Conservation (phyloP, 2,329 filamentous ascomycete genomes). For the Penicillium sp. region DNA sequence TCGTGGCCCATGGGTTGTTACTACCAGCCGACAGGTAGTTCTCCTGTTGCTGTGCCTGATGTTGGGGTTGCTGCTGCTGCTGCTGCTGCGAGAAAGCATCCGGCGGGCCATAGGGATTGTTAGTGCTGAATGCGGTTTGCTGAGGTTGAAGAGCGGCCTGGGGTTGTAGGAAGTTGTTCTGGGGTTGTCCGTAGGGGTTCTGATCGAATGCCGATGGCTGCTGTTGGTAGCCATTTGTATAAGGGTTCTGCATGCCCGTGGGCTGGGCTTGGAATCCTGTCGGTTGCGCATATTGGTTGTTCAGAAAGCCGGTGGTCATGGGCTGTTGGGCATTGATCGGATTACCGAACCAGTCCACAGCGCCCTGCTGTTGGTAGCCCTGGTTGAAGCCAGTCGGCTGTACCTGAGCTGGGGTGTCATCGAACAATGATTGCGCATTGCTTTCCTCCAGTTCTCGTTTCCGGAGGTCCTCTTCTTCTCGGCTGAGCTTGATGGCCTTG, state of each 20-base stretch:
- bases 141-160: constrained; percentile 53
- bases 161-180: constrained; percentile 45
- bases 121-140: constrained; percentile 53
- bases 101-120: constrained; percentile 51
- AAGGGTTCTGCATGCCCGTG: constrained; percentile 66
- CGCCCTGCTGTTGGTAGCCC: constrained; percentile 93
- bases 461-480: constrained; percentile 80
- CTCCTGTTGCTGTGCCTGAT: constrained; percentile 50
- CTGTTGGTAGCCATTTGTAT: constrained; percentile 64
- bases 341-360: constrained; percentile 96
- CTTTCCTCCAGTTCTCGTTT: constrained; percentile 78
- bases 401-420: constrained; percentile 65
- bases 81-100: constrained; percentile 42
- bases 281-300: constrained; percentile 66
- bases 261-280: constrained; percentile 62
- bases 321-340: constrained; percentile 72
- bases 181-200: constrained; percentile 39
- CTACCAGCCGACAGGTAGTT: constrained; percentile 66
- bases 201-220: constrained; percentile 67
- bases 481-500: constrained; percentile 91
- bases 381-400: constrained; percentile 90
- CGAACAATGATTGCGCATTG: constrained; percentile 83
- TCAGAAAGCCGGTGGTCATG: constrained; percentile 62
- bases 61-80: constrained; percentile 31
- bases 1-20: constrained; percentile 87